Evolutionary conservation across 108 stramenopile species (phyloP).

Genomic region (Stephanodiscus minutulus): DNA sequence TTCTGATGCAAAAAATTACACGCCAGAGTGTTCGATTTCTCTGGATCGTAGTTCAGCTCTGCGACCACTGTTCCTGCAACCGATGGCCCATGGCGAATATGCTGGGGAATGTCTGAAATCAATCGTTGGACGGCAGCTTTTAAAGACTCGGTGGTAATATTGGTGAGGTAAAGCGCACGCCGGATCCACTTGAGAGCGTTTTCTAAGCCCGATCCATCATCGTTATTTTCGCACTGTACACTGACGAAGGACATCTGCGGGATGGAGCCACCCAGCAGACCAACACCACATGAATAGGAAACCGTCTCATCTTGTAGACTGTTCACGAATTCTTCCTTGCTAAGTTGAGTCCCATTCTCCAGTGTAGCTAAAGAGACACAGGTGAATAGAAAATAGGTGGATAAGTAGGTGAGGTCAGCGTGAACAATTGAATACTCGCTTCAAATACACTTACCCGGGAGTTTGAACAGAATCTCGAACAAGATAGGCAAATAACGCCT

Average conservation of each 20-base stretch:
- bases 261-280: constrained; percentile 40
- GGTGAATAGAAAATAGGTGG: too few relatives aligned
- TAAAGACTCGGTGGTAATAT: constrained; percentile 33
- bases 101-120: constrained; percentile 44
- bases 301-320: constrained; percentile 46
- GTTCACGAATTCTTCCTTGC: constrained; percentile 47
- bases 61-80: constrained; percentile 30
- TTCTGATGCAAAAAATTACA: constrained; percentile 44
- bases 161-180: constrained; percentile 34
- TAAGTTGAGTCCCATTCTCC: constrained; percentile 39
- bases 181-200: constrained; percentile 41
- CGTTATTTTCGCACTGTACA: constrained; percentile 31
- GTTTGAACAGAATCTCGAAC: constrained; percentile 51
- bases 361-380: constrained; percentile 10
- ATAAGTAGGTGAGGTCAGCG: too few relatives aligned
- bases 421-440: too few relatives aligned
- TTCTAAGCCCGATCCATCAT: constrained; percentile 28
- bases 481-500: constrained; percentile 47
- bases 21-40: constrained; percentile 37
- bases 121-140: constrained; percentile 45
- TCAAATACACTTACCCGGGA: constrained; percentile 8
- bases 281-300: constrained; percentile 44
- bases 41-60: constrained; percentile 26
- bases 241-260: constrained; percentile 42
- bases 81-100: constrained; percentile 41